Percentiles rank a stretch among this genome's conserved stretches.
Evolutionary conservation across 495 filamentous ascomycete genomes (phyloP).

Genomic region (Penicillium daleae): DNA sequence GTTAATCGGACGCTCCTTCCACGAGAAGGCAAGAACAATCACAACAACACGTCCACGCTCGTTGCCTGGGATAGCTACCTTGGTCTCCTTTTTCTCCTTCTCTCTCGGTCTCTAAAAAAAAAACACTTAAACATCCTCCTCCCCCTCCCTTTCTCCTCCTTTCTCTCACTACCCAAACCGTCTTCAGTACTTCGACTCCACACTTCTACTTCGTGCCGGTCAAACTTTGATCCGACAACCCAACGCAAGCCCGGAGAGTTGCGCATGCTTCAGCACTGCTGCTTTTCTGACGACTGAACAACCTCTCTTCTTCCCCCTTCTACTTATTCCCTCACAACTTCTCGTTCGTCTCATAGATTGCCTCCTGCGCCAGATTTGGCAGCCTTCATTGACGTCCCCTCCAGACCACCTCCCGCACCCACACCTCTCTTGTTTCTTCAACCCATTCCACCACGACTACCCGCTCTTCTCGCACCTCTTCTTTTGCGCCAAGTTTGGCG

Average conservation of each 20-base stretch:
- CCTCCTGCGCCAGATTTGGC: not conserved
- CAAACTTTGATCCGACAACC: constrained; percentile 28
- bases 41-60: not conserved
- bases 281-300: constrained; percentile 29
- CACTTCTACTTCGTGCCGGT: constrained; percentile 26
- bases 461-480: not conserved
- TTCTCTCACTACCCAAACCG: not conserved
- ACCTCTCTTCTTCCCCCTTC: constrained; percentile 3
- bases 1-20: not conserved
- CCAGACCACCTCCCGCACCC: not conserved
- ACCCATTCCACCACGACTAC: not conserved
- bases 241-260: constrained; percentile 29
- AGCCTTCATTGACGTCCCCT: not conserved
- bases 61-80: not conserved
- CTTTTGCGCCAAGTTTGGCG: not conserved
- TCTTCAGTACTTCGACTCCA: not conserved
- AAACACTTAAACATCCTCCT: not conserved
- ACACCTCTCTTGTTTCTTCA: not conserved
- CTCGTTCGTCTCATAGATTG: not conserved
- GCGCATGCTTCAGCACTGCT: constrained; percentile 23
- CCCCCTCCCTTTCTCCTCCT: not conserved
- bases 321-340: not conserved
- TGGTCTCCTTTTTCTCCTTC: not conserved
- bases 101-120: not conserved
- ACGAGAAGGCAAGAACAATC: not conserved